Base-by-base conservation (phyloP, 2,329 filamentous ascomycete genomes). In the Aspergillus floridensis region DNA sequence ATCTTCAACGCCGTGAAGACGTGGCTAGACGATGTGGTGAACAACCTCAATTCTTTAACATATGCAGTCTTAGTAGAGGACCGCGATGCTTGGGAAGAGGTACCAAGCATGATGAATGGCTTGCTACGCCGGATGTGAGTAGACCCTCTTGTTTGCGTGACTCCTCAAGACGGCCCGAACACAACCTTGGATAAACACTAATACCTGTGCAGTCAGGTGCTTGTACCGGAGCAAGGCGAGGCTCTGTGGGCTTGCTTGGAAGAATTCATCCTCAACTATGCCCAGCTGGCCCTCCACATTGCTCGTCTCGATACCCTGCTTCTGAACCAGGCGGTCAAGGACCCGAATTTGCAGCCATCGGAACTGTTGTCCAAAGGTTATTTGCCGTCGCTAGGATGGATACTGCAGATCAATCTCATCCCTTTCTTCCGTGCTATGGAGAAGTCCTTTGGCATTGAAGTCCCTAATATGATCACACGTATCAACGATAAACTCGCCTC, bases 21-120 rank as follows among this genome's bases (percentile, higher is more conserved):
- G 16, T 82, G 80, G 80, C 65, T 82, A 46, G 71, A 74, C 22
- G 67, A 74, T 10, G 78, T 77, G 55, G 66, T 68, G 8, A 60
- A 67, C 21, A 65, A 72, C 31, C 61, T 78, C 22, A 66, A 76
- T 41, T 69, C 67, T 21, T 60, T 80, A 4, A 70, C 73, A 0
- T 64, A 70, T 21, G 72, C 76, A 48, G 65, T 74, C 5, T 69
- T 76, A 41, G 58, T 69, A 8, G 73, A 79, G 11, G 74, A 81
- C 38, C 68, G 68, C 24, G 76, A 78, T 5, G 79, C 82, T 60
- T 81, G 80, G 79, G 73, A 77, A 32, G 71, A 75, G 14, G 53
- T 81, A 8, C 79, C 79, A 11, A 61, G 59, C 2, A 47, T 81
- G 19, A 58, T 79, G 22, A 77, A 80, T 58, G 63, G 61, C 48